Evolutionary conservation across 345 rosid species (phyloP), one percentile per base, ranked within the genome.

Genomic region (Raphanus sativus): DNA sequence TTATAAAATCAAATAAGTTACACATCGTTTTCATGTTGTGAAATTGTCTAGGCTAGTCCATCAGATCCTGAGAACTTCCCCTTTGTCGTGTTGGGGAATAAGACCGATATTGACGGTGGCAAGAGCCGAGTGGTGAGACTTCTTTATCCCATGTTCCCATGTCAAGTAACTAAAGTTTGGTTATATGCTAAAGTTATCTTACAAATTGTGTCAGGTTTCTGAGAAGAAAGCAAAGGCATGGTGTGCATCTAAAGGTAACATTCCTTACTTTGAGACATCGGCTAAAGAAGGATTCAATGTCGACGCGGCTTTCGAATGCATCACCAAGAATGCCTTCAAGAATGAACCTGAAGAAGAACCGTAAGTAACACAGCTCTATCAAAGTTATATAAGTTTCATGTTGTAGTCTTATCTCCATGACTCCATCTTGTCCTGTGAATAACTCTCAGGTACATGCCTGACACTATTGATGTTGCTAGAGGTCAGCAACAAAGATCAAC

Each of bases 211-310:
- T 69, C 52, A 93, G 98, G 97, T 91, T 42, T 91, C 94, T 25
- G 96, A 91, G 88, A 93, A 93, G 76, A 93, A 91, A 77, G 96
- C 92, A 1, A 91, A 89, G 84, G 96, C 97, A 38, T 91, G 98
- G 96, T 91, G 97, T 85, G 94, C 97, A 8, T 89, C 97, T 8
- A 93, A 87, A 82, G 96, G 96, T 64, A 91, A 88, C 83, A 91
- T 93, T 64, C 95, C 97, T 38, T 91, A 93, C 79, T 93, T 91
- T 66, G 97, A 93, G 83, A 93, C 98, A 21, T 91, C 97, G 0
- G 97, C 98, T 0, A 91, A 91, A 77, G 98, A 93, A 85, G 98
- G 98, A 34, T 84, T 88, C 78, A 93, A 93, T 13, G 97, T 93
- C 3, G 98, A 93, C 25, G 93, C 84, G 16, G 95, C 95, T 83